Evolutionary conservation across 805 yeast species (phyloP).

Genomic region (Myxozyma mucilagina): DNA sequence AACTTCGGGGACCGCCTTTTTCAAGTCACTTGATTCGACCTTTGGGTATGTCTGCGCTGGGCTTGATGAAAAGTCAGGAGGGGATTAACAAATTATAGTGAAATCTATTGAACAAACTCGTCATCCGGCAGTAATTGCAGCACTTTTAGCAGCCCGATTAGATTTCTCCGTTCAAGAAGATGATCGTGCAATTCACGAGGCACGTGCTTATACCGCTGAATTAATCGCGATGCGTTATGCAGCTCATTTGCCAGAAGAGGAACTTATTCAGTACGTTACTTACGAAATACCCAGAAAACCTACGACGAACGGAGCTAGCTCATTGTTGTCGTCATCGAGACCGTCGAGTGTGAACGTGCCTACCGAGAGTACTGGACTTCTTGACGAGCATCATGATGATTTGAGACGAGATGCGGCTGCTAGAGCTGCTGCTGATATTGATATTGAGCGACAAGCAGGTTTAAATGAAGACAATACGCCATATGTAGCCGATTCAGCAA

Average conservation of each 20-base stretch:
- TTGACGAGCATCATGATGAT: slow-evolving; percentile 3
- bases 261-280: slow-evolving; percentile 23
- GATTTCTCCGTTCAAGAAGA: slow-evolving; percentile 35
- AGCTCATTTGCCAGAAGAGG: slow-evolving; percentile 32
- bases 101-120: slow-evolving; percentile 32
- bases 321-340: slow-evolving; percentile 2
- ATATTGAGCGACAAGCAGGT: slow-evolving; percentile 23
- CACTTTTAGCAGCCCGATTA: slow-evolving; percentile 36
- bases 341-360: slow-evolving; percentile 10
- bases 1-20: slow-evolving; percentile 35
- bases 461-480: slow-evolving; percentile 15
- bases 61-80: neutral
- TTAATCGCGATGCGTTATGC: slow-evolving; percentile 37
- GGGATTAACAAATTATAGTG: neutral
- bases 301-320: neutral
- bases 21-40: slow-evolving; percentile 34
- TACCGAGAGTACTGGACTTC: slow-evolving; percentile 6
- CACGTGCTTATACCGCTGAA: slow-evolving; percentile 39
- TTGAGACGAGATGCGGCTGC: neutral
- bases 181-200: slow-evolving; percentile 36
- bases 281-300: slow-evolving; percentile 27
- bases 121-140: slow-evolving; percentile 38
- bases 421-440: slow-evolving; percentile 13
- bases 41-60: slow-evolving; percentile 27
- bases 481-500: slow-evolving; percentile 31